These are phyloP conservation scores for Rhodosporidiobolus odoratus DNA, from an alignment of 768 basidiomycete genomes.

Conservation along the genomic window DNA sequence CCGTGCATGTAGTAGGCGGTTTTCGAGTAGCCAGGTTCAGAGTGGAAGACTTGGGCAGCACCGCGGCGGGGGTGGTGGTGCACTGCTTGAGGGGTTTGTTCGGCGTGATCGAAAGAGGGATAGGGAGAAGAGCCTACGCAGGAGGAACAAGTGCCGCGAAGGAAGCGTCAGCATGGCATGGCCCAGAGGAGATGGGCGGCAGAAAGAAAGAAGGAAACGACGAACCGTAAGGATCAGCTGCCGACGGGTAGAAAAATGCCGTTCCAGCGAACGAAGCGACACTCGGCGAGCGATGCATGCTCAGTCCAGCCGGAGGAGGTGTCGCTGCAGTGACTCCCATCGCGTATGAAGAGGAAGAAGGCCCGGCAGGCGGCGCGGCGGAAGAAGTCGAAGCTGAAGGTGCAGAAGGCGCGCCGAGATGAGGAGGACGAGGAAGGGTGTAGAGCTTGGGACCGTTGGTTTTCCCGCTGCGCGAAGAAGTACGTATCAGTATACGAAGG, in stretches of 20 bases:
- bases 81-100: not conserved
- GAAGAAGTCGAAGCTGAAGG: not conserved
- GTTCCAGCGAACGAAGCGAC: not conserved
- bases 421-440: conserved; percentile 24
- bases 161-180: not conserved
- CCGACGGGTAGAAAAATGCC: conserved; percentile 7
- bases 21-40: conserved; percentile 4
- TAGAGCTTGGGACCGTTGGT: not conserved
- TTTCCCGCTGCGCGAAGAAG: not conserved
- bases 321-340: not conserved
- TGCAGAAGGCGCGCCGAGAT: not conserved
- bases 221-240: conserved; percentile 4
- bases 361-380: no score
- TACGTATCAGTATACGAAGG: not conserved
- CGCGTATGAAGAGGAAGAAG: no score
- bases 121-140: conserved; percentile 14
- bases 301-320: not conserved
- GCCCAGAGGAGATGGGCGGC: not conserved
- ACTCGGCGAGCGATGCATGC: not conserved
- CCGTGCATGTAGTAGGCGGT: not conserved
- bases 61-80: conserved; percentile 22
- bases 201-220: not conserved
- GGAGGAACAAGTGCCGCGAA: no score
- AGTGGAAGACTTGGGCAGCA: conserved; percentile 1
- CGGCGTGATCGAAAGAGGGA: conserved; percentile 9